phyloP scores from a whole-genome alignment of 257 asterid genomes.

The Linaria vulgaris region DNA sequence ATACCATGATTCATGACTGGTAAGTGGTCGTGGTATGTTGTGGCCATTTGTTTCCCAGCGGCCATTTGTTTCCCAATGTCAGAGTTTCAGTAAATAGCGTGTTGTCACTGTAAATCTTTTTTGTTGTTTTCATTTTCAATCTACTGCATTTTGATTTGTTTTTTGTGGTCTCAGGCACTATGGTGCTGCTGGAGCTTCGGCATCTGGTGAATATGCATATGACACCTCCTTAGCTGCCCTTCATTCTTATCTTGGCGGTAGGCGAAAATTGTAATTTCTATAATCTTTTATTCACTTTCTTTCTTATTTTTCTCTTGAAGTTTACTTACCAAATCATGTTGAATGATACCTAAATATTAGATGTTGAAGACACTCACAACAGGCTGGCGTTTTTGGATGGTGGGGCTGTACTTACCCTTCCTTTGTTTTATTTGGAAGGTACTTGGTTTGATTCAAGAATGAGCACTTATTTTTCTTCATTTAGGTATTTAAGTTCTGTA shows the following conservation, averaged over 20 bases:
- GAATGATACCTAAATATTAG: conserved; percentile 38
- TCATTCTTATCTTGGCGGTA: conserved; percentile 95
- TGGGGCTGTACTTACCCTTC: conserved; percentile 71
- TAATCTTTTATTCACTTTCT: not conserved
- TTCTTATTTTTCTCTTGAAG: not conserved
- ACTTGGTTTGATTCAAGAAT: conserved; percentile 20
- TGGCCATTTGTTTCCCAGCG: not conserved
- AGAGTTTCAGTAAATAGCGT: not conserved
- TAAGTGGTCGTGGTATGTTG: not conserved
- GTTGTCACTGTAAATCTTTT: no score
- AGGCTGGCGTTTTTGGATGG: conserved; percentile 85
- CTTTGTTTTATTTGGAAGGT: conserved; percentile 83
- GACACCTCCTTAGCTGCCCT: conserved; percentile 77
- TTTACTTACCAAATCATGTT: conserved; percentile 16
- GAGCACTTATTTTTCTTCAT: not conserved
- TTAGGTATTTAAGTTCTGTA: not conserved
- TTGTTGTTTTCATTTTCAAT: not conserved
- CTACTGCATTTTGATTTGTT: conserved; percentile 22
- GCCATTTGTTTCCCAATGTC: not conserved
- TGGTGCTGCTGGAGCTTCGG: conserved; percentile 56
- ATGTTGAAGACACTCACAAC: conserved; percentile 81
- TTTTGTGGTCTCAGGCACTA: conserved; percentile 34
- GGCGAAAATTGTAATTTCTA: conserved; percentile 17
- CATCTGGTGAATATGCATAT: conserved; percentile 63
- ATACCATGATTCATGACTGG: conserved; percentile 3